A percentile compares a stretch with the other conserved stretches of the same genome.
Evolutionary conservation across 768 basidiomycete species (phyloP).

Genomic region (Asterophora parasitica): DNA sequence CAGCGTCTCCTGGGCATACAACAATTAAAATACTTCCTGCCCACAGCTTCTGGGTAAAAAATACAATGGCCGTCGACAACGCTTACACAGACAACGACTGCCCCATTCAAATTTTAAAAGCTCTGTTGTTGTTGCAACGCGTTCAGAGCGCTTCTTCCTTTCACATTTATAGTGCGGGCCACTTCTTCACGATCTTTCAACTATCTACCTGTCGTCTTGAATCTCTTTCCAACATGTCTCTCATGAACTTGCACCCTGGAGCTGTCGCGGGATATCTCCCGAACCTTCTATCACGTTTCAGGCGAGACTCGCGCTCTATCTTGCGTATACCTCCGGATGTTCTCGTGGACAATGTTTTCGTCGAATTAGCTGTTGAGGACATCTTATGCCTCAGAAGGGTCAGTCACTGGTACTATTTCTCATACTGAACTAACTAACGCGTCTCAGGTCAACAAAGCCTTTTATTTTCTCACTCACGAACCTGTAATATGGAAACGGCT

Average conservation of each 20-base stretch:
- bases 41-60: no score
- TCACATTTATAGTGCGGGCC: no score
- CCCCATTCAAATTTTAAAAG: no score
- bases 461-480: slow-evolving; percentile 62
- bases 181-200: no score
- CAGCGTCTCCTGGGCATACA: no score
- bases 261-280: not conserved
- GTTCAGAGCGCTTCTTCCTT: no score
- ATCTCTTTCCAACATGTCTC: no score
- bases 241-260: not conserved
- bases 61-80: no score
- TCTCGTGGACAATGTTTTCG: slow-evolving; percentile 39
- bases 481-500: slow-evolving; percentile 68
- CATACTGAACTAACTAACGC: not conserved
- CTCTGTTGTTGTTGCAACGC: no score
- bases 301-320: not conserved
- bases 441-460: slow-evolving; percentile 50
- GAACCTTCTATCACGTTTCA: not conserved
- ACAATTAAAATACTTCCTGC: no score
- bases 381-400: slow-evolving; percentile 43
- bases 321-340: slow-evolving; percentile 31
- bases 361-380: slow-evolving; percentile 40
- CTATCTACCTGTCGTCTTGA: no score
- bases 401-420: slow-evolving; percentile 3
- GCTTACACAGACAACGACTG: no score